A percentile compares a stretch with the other conserved stretches of the same genome.
phyloP scores from a whole-genome alignment of 768 basidiomycete genomes.

The Mycena pura region DNA sequence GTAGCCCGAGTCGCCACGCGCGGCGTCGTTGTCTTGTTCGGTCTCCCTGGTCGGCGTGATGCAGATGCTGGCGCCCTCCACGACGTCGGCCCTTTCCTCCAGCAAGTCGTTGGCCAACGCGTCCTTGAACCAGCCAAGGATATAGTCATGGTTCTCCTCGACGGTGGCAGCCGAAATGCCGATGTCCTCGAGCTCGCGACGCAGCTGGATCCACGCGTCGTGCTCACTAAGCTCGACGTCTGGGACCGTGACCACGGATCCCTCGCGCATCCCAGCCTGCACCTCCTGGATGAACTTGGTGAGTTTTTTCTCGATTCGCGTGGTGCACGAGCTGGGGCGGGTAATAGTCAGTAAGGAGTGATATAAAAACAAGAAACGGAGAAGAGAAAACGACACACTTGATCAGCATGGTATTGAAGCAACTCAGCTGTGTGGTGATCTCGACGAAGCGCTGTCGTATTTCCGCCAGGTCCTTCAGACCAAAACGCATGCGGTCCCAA shows the following conservation, averaged over 20 bases:
- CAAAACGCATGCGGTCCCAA: conserved; percentile 29
- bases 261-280: conserved; percentile 25
- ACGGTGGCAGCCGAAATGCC: conserved; percentile 21
- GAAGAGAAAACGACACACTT: conserved; percentile 11
- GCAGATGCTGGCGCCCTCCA: background rate
- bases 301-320: conserved; percentile 23
- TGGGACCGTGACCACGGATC: conserved; percentile 16
- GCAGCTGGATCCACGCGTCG: conserved; percentile 23
- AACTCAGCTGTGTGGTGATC: conserved; percentile 16
- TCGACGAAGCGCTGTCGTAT: conserved; percentile 17
- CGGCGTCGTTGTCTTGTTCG: no score
- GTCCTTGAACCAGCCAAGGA: conserved; percentile 22
- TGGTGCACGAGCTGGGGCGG: conserved; percentile 14
- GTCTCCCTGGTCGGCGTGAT: background rate
- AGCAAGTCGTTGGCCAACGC: conserved; percentile 12
- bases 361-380: background rate
- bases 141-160: conserved; percentile 23
- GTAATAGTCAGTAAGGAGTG: background rate
- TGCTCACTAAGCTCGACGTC: conserved; percentile 24
- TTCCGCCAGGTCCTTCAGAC: conserved; percentile 23
- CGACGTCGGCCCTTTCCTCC: background rate
- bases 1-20: background rate
- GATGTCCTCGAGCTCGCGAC: conserved; percentile 26
- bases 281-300: conserved; percentile 24
- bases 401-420: conserved; percentile 16